These are phyloP conservation scores for Calonectria pauciramosa DNA, from an alignment of 2,329 filamentous ascomycete genomes.

Conservation along the genomic window DNA sequence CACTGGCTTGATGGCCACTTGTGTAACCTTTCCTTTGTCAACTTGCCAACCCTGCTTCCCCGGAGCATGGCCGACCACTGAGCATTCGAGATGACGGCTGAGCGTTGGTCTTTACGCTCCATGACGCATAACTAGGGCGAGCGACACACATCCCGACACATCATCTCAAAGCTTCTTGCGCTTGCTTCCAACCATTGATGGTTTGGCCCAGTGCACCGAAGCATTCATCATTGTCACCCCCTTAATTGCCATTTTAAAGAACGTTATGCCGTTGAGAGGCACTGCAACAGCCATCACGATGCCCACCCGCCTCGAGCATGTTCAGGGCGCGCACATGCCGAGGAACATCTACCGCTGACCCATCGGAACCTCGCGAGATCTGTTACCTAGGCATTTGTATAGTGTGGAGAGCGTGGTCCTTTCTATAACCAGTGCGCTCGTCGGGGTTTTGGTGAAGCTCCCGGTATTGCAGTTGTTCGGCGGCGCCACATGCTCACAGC, in stretches of 20 bases:
- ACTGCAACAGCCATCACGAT: background rate
- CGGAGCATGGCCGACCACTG: constrained; percentile 7
- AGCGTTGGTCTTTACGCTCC: constrained; percentile 7
- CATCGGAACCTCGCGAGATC: background rate
- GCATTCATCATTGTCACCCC: background rate
- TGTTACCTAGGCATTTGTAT: background rate
- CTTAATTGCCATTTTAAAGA: background rate
- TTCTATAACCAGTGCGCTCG: background rate
- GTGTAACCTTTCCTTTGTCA: constrained; percentile 20
- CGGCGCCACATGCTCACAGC: constrained; percentile 22
- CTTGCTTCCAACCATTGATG: constrained; percentile 9
- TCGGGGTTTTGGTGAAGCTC: background rate
- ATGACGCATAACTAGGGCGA: constrained; percentile 19
- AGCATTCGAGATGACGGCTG: background rate
- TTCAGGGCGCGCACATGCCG: background rate
- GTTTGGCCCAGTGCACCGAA: background rate
- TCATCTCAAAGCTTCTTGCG: constrained; percentile 9
- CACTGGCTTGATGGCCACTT: constrained; percentile 14
- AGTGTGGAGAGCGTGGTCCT: background rate
- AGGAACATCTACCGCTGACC: background rate
- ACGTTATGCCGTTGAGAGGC: background rate
- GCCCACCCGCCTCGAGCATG: background rate
- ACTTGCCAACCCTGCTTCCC: constrained; percentile 16
- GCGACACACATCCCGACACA: background rate
- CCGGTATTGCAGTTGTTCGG: constrained; percentile 8